Evolutionary conservation across 257 asterid species (phyloP), one percentile per base, ranked within the genome.

Genomic region (Solanum neorickii): DNA sequence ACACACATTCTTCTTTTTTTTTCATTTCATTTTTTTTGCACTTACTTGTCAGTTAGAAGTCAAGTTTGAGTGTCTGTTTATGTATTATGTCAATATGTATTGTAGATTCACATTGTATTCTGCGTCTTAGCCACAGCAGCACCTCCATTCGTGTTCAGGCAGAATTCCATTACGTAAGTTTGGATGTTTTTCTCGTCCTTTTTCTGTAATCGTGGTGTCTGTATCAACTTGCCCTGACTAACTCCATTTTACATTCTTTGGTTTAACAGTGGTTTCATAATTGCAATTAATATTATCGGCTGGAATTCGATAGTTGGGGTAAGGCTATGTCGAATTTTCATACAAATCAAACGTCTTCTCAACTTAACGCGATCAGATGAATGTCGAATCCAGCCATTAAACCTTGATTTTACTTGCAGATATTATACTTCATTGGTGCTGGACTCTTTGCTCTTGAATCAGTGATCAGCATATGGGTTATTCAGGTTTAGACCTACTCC

Each of bases 401-500:
- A 29, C 15, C 74, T 39, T 77, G 35, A 3, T 89, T 78, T 68
- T 84, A 78, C 44, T 84, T 86, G 89, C 95, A 96, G 98, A 83
- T 94, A 86, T 89, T 93, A 66, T 96, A 91, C 92, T 87, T 96
- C 12, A 46, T 96, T 33, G 98, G 98, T 47, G 94, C 94, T 86
- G 92, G 88, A 82, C 68, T 92, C 42, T 96, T 94, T 59, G 74
- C 91, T 86, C 27, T 94, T 18, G 98, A 94, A 86, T 87, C 98
- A 39, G 20, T 96, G 93, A 90, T 96, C 73, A 96, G 98, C 94
- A 86, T 96, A 86, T 96, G 98, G 98, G 98, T 96, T 90, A 94
- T 96, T 91, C 98, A 96, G 98, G 98, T 86, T 72, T 39, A 37
- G 39, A 37, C 39, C 39, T 25, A 25, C 27, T 25, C 27, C 27